phyloP scores from a whole-genome alignment of 2,329 filamentous ascomycete genomes.

The Fusarium torreyae region DNA sequence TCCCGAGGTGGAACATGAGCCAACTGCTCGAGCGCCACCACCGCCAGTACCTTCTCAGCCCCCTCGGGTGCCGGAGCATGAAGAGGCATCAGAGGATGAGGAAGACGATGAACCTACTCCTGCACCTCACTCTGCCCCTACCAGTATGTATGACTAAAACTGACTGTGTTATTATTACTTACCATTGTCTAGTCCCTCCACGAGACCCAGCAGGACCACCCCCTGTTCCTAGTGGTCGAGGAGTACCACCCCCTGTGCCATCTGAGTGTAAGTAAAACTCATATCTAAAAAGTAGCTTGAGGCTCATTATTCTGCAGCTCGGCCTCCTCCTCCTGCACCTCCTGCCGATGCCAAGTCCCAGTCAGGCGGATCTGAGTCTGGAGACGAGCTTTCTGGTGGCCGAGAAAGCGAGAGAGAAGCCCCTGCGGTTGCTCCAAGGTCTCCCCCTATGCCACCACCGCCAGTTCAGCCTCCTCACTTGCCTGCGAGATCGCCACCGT shows the following conservation, averaged over 20 bases:
- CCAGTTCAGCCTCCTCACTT: constrained; percentile 50
- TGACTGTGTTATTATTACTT: constrained; percentile 36
- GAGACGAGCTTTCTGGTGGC: constrained; percentile 82
- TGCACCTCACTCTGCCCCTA: constrained; percentile 47
- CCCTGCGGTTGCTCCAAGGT: constrained; percentile 46
- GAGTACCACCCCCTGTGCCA: constrained; percentile 71
- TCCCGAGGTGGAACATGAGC: constrained; percentile 54
- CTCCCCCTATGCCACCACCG: constrained; percentile 62
- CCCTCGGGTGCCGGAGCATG: constrained; percentile 35
- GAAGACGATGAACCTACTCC: constrained; percentile 57
- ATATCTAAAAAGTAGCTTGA: constrained; percentile 46
- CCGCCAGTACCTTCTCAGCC: constrained; percentile 51
- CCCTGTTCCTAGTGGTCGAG: constrained; percentile 66
- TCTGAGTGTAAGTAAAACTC: constrained; percentile 69
- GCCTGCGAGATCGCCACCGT: constrained; percentile 54
- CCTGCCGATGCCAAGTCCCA: constrained; percentile 72
- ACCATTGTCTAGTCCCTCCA: constrained; percentile 51
- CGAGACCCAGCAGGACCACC: constrained; percentile 56
- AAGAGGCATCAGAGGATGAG: constrained; percentile 49
- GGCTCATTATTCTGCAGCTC: constrained; percentile 64
- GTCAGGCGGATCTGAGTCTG: constrained; percentile 86
- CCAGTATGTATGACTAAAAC: constrained; percentile 38
- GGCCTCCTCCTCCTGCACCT: constrained; percentile 70
- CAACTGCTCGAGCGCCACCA: constrained; percentile 48
- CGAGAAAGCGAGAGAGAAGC: constrained; percentile 58